A percentile compares a stretch with the other conserved stretches of the same genome.
These are phyloP conservation scores for Trichothecium roseum DNA, from an alignment of 2,329 filamentous ascomycete genomes.

Conservation along the genomic window DNA sequence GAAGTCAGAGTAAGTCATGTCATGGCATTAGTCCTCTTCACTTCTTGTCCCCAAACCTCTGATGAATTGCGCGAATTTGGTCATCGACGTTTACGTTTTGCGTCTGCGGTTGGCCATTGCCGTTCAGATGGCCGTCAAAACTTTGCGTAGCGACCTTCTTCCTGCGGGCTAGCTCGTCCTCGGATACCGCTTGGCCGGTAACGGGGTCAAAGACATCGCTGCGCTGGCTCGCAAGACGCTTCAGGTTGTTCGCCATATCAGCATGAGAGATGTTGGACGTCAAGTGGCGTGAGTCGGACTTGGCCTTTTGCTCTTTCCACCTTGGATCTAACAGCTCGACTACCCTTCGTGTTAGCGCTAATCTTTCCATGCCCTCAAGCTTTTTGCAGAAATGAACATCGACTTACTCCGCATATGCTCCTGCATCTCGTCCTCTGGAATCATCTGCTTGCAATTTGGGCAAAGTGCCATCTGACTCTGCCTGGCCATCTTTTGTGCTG, in stretches of 20 bases:
- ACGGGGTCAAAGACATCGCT: slow-evolving; percentile 75
- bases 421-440: slow-evolving; percentile 78
- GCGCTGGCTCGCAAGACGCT: slow-evolving; percentile 83
- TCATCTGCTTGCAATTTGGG: slow-evolving; percentile 86
- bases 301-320: slow-evolving; percentile 93
- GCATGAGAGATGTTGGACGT: slow-evolving; percentile 78
- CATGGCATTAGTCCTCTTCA: slow-evolving; percentile 9
- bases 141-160: slow-evolving; percentile 61
- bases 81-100: slow-evolving; percentile 72
- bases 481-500: slow-evolving; percentile 60
- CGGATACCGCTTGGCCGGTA: slow-evolving; percentile 56
- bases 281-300: slow-evolving; percentile 72
- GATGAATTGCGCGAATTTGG: slow-evolving; percentile 60
- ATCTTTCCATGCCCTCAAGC: no score
- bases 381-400: no score
- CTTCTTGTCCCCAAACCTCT: slow-evolving; percentile 36
- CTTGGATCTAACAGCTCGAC: slow-evolving; percentile 87
- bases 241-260: slow-evolving; percentile 89
- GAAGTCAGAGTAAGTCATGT: no score
- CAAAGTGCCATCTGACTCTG: slow-evolving; percentile 66
- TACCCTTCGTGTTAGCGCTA: slow-evolving; percentile 30
- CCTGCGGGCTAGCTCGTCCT: slow-evolving; percentile 63
- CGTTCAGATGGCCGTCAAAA: slow-evolving; percentile 56
- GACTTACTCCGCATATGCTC: slow-evolving; percentile 80
- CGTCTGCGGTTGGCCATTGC: slow-evolving; percentile 41